Conservation (phyloP, 2,329 filamentous ascomycete genomes). For the Elsinoe ampelina region DNA sequence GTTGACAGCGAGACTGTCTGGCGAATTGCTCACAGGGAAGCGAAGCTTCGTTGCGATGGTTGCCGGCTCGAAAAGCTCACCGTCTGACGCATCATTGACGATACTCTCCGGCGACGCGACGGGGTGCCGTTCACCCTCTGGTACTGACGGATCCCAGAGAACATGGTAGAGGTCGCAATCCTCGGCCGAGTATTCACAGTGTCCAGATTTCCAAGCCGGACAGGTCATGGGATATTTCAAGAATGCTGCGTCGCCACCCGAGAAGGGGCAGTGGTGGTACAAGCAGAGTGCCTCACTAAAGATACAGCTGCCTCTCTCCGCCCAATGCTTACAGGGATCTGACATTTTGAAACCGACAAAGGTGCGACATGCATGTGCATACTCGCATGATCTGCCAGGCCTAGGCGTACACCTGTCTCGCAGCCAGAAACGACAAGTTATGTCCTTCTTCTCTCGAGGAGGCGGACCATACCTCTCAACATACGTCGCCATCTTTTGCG, state of each 20-base stretch:
- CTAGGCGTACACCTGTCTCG: too few relatives aligned
- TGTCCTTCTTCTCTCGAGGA: too few relatives aligned
- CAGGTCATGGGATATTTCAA: constrained; percentile 8
- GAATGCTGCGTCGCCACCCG: background rate
- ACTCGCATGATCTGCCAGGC: too few relatives aligned
- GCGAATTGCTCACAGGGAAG: background rate
- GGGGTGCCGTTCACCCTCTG: background rate
- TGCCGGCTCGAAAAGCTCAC: background rate
- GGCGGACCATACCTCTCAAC: too few relatives aligned
- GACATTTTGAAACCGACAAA: too few relatives aligned
- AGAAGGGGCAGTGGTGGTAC: background rate
- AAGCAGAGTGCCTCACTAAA: too few relatives aligned
- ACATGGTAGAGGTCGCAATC: constrained; percentile 12
- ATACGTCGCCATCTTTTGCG: too few relatives aligned
- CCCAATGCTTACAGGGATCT: background rate
- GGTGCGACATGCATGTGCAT: too few relatives aligned
- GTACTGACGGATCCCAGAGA: background rate
- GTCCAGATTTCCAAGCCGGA: background rate
- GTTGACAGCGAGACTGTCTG: background rate
- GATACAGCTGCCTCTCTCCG: too few relatives aligned
- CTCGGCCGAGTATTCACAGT: constrained; percentile 11
- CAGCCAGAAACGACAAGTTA: too few relatives aligned
- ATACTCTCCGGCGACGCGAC: too few relatives aligned
- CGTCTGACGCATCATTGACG: background rate
- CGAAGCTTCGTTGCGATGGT: background rate